Base-by-base conservation (phyloP, 2,329 filamentous ascomycete species). In the Ampelomyces quisqualis region DNA sequence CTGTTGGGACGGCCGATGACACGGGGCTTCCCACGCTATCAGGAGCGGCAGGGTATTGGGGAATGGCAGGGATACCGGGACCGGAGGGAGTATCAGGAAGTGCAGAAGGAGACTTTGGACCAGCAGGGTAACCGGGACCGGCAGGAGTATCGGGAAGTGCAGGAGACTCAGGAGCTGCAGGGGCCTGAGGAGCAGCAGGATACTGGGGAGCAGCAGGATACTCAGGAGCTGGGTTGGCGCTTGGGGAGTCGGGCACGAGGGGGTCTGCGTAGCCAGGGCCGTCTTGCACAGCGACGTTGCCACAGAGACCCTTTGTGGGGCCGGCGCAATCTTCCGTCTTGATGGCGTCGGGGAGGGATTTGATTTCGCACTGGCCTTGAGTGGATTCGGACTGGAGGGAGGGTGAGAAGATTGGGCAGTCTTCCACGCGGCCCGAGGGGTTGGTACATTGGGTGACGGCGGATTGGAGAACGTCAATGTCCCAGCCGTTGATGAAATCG, bases 401-500 rank as follows among this genome's bases (percentile, higher is more conserved):
- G 7, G 22, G 20, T 7, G 43, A 26, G 70, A 96, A 95, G 20
- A 93, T 55, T 1, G 79, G 70, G 71, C 90, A 96, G 66, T 90
- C 88, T 29, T 76, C 58, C 31, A 95, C 81, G 28, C 73, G 59
- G 22, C 90, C 90, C 7, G 80, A 82, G 0, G 59, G 61, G 67
- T 82, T 86, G 36, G 84, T 91, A 77, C 90, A 95, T 6, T 74
- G 78, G 62, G 85, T 74, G 53, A 88, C 81, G 53, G 86, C 84
- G 50, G 76, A 70, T 67, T 85, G 80, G 43, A 88, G 82, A 41
- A 77, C 75, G 31, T 74, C 69, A 50, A 77, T 74, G 55, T 89
- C 79, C 86, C 86, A 90, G 23, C 80, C 86, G 49, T 84, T 80
- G 38, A 73, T 60, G 72, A 90, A 90, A 64, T 90, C 85, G 34